Base-by-base conservation (phyloP, 164 flowering plant genomes). In the Macadamia tetraphylla region DNA sequence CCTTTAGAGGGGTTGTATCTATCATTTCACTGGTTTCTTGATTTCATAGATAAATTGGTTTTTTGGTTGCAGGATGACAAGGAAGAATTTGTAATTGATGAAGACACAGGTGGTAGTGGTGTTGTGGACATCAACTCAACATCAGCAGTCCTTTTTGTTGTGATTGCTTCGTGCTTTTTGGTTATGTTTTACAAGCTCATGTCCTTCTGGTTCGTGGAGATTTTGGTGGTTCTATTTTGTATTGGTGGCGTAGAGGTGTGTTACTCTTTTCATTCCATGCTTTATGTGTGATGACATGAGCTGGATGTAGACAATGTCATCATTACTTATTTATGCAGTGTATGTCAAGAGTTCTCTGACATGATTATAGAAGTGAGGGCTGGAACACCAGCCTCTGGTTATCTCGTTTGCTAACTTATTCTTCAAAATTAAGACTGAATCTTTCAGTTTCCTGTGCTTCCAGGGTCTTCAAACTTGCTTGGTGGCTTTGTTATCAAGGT, bases 191-290 rank as follows among this genome's bases (percentile, higher is more conserved):
- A 95, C 86, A 89, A 88, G 69, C 84, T 91, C 15, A 95, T 95
- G 99, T 91, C 97, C 17, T 69, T 7, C 68, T 88, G 95, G 96
- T 91, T 95, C 71, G 67, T 91, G 67, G 98, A 95, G 79, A 79
- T 92, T 76, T 79, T 95, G 82, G 97, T 92, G 77, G 95, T 95
- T 67, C 87, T 95, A 31, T 95, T 92, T 79, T 88, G 96, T 88
- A 88, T 95, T 17, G 99, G 99, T 70, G 99, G 99, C 49, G 84
- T 84, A 30, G 99, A 95, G 99, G 98, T 95, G 79, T 17, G 85
- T 64, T 55, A 23, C 53, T 48, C 51, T 23, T 8, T 57, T 15
- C 42, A 6, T 32, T 70, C 48, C 64, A 14, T 23, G 40, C 15
- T 62, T 59, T 48, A 13, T 53, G 30, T 9, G 10, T 66, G 15